phyloP scores from a whole-genome alignment of 2,329 filamentous ascomycete species.

The Nigrospora sphaerica region DNA sequence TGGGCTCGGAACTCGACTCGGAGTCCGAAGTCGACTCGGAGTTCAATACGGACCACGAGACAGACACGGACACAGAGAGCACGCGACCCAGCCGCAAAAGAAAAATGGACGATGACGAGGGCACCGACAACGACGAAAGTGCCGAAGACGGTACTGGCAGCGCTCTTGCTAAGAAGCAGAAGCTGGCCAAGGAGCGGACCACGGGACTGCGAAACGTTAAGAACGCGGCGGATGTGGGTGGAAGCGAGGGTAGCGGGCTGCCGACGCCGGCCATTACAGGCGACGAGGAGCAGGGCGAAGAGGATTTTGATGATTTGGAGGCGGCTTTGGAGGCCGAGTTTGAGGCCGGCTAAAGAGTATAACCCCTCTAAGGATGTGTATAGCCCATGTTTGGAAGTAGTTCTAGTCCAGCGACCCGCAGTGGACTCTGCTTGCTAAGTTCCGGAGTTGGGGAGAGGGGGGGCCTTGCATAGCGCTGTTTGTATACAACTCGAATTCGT shows the following conservation, averaged over 20 bases:
- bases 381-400: no score
- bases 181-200: constrained; percentile 28
- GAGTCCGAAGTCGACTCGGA: constrained; percentile 2
- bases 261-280: constrained; percentile 28
- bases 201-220: constrained; percentile 33
- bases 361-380: no score
- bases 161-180: constrained; percentile 32
- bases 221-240: constrained; percentile 22
- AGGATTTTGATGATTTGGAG: constrained; percentile 30
- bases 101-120: constrained; percentile 11
- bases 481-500: no score
- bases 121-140: constrained; percentile 1
- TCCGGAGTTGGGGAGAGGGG: no score
- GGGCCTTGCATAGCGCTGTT: no score
- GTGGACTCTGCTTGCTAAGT: no score
- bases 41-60: background rate
- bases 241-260: constrained; percentile 12
- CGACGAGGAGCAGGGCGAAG: constrained; percentile 32
- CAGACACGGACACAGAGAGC: constrained; percentile 36
- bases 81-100: constrained; percentile 21
- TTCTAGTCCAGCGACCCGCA: no score
- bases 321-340: constrained; percentile 39
- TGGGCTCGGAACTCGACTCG: constrained; percentile 41
- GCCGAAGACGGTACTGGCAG: constrained; percentile 13
- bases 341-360: constrained; percentile 22